Evolutionary conservation across 164 flowering plant species (phyloP).

Genomic region (Stephania japonica): DNA sequence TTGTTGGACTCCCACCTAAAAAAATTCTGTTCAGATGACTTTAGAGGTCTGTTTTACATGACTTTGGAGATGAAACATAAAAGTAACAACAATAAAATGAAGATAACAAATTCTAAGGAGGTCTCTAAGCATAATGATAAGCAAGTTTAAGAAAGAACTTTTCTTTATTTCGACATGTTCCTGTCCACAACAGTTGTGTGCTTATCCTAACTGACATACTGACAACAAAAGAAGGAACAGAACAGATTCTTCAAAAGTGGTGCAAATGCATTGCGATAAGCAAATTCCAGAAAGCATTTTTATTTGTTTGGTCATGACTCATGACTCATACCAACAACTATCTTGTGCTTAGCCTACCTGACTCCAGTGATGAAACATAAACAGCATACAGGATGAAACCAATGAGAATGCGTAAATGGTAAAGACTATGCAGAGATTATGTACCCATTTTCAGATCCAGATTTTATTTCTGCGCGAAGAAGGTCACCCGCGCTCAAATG

Average conservation of each 20-base stretch:
- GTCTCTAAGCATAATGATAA: background rate
- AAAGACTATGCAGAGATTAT: background rate
- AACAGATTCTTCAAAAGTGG: background rate
- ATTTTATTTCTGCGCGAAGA: conserved; percentile 86
- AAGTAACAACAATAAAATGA: too few species aligned
- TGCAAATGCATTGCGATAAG: background rate
- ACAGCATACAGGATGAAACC: background rate
- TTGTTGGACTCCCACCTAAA: too few species aligned
- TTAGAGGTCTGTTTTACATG: too few species aligned
- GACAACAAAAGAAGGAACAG: background rate
- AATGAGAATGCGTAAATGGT: background rate
- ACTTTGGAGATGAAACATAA: too few species aligned
- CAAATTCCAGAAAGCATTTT: background rate
- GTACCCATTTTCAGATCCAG: conserved; percentile 96
- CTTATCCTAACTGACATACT: background rate
- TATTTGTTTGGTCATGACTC: background rate
- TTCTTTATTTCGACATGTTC: background rate
- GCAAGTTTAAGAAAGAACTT: background rate
- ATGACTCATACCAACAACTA: background rate
- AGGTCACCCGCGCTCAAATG: conserved; percentile 99
- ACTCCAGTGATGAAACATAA: background rate
- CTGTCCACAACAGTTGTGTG: background rate
- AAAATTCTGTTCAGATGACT: too few species aligned
- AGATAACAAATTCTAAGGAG: too few species aligned
- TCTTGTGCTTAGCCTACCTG: background rate